Percentiles rank a stretch among this genome's conserved stretches.
phyloP scores from a whole-genome alignment of 2,329 filamentous ascomycete genomes.

The Epichloe scottii region DNA sequence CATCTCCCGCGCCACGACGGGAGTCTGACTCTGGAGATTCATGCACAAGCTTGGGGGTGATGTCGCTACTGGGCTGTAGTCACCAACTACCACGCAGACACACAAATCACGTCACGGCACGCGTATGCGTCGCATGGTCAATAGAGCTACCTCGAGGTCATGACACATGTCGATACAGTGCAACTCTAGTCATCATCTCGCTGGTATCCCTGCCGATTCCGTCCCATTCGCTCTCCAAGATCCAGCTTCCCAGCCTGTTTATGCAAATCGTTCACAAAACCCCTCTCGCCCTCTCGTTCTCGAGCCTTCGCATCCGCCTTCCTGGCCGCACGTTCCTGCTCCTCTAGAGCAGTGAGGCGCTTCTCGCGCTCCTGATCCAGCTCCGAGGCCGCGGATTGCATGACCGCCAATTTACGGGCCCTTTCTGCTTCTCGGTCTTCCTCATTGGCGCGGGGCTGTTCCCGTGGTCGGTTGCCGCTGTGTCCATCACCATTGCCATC shows the following conservation, averaged over 20 bases:
- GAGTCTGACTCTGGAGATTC: too few relatives aligned
- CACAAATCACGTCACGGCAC: too few relatives aligned
- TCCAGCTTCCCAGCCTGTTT: conserved; percentile 41
- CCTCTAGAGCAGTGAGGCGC: conserved; percentile 53
- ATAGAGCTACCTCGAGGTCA: too few relatives aligned
- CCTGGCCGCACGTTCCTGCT: conserved; percentile 48
- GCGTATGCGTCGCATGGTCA: too few relatives aligned
- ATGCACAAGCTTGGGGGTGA: too few relatives aligned
- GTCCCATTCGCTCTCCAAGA: conserved; percentile 38
- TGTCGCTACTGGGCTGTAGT: too few relatives aligned
- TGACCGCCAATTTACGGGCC: conserved; percentile 56
- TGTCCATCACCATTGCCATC: conserved; percentile 5
- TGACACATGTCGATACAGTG: neutral
- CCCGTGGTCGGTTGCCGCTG: conserved; percentile 1
- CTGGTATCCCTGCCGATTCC: conserved; percentile 32
- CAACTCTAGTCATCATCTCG: conserved; percentile 28
- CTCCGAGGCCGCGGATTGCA: conserved; percentile 58
- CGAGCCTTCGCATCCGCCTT: conserved; percentile 56
- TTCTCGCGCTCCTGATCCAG: conserved; percentile 59
- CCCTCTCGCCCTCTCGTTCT: conserved; percentile 48
- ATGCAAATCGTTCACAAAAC: conserved; percentile 53
- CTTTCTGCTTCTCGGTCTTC: conserved; percentile 39
- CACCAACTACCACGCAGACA: too few relatives aligned
- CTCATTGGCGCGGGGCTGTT: neutral
- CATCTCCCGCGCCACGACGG: too few relatives aligned